A percentile compares a stretch with the other conserved stretches of the same genome.
phyloP scores from a whole-genome alignment of 2,329 filamentous ascomycete species.

The Colletotrichum aenigma region DNA sequence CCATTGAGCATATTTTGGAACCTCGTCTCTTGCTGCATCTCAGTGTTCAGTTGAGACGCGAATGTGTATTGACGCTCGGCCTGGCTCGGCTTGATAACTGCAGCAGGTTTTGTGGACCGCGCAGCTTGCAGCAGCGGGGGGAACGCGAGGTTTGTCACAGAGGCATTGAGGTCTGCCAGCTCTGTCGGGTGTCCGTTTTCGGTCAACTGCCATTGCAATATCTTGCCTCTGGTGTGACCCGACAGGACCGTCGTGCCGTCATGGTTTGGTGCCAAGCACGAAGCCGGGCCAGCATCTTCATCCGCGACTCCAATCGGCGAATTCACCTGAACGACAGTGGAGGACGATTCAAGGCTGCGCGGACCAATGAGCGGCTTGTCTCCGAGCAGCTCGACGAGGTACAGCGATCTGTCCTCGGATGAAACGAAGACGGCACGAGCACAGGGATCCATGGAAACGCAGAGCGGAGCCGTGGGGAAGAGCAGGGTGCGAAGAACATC shows the following conservation, averaged over 20 bases:
- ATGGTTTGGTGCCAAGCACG: slow-evolving; percentile 76
- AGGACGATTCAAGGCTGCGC: slow-evolving; percentile 55
- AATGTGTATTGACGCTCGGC: slow-evolving; percentile 69
- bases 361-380: slow-evolving; percentile 60
- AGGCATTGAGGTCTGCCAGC: slow-evolving; percentile 75
- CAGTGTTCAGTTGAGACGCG: slow-evolving; percentile 63
- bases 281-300: slow-evolving; percentile 67
- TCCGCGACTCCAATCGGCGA: slow-evolving; percentile 62
- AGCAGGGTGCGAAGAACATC: slow-evolving; percentile 81
- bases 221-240: slow-evolving; percentile 79
- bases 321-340: slow-evolving; percentile 60
- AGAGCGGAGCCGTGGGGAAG: slow-evolving; percentile 74
- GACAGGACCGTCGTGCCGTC: slow-evolving; percentile 82
- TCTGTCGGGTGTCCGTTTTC: slow-evolving; percentile 71
- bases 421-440: slow-evolving; percentile 83
- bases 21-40: slow-evolving; percentile 41
- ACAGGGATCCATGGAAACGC: slow-evolving; percentile 78
- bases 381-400: slow-evolving; percentile 75
- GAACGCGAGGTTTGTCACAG: slow-evolving; percentile 83
- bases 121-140: slow-evolving; percentile 62
- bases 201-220: slow-evolving; percentile 81
- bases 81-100: slow-evolving; percentile 81
- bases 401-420: slow-evolving; percentile 80
- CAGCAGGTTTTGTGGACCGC: slow-evolving; percentile 54
- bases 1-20: slow-evolving; percentile 50